These are phyloP conservation scores for Saccharomycopsis fodiens DNA, from an alignment of 805 yeast genomes.

Conservation along the genomic window DNA sequence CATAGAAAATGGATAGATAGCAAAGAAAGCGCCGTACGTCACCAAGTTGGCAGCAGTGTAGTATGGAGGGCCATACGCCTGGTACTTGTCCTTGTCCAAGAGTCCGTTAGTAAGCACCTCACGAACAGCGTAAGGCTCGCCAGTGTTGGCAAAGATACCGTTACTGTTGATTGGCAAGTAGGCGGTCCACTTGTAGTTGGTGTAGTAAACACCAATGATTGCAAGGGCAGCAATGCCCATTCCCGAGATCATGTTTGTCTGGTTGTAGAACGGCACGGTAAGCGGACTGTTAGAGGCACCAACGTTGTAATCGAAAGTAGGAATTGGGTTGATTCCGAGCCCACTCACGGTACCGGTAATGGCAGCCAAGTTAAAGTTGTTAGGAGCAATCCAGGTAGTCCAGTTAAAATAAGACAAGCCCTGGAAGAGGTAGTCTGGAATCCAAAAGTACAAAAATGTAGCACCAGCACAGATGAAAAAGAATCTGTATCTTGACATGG, in stretches of 20 bases:
- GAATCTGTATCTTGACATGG: constrained; percentile 29
- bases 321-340: no score
- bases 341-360: constrained; percentile 44
- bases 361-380: constrained; percentile 38
- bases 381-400: constrained; percentile 52
- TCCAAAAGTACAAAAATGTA: constrained; percentile 38
- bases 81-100: constrained; percentile 40
- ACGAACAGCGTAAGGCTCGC: constrained; percentile 35
- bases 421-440: constrained; percentile 37
- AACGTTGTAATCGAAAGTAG: no score
- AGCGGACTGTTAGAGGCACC: constrained; percentile 40
- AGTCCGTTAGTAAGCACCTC: constrained; percentile 36
- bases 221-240: constrained; percentile 27
- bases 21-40: constrained; percentile 49
- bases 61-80: no score
- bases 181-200: constrained; percentile 33
- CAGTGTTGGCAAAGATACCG: constrained; percentile 44
- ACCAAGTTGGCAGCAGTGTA: no score
- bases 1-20: constrained; percentile 49
- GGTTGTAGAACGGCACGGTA: constrained; percentile 37
- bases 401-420: constrained; percentile 42
- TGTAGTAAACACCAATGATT: no score
- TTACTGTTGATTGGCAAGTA: constrained; percentile 40
- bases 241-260: constrained; percentile 29
- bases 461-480: constrained; percentile 26